Evolutionary conservation across 257 asterid species (phyloP), one percentile per base, ranked within the genome.

Genomic region (Marsdenia floribunda): DNA sequence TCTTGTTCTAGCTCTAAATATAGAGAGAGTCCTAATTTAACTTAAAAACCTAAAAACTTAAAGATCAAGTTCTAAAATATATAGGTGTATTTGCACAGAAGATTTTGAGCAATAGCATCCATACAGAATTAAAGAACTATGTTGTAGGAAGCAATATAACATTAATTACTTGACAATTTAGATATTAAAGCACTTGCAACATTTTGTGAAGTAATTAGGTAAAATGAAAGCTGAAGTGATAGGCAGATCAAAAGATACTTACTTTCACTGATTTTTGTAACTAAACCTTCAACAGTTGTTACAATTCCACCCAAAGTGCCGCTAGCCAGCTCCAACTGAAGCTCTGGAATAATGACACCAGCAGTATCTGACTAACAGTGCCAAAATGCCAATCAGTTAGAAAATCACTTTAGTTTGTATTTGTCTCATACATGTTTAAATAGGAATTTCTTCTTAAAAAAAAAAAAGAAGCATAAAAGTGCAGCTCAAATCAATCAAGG

Each of bases 231-330:
- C 59, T 52, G 37, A 60, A 67, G 22, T 14, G 38, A 35, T 24
- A 54, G 61, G 61, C 26, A 53, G 50, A 35, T 24, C 40, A 29
- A 44, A 68, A 26, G 42, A 65, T 13, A 82, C 97, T 83, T 80
- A 92, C 99, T 92, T 81, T 90, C 98, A 81, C 96, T 82, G 64
- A 95, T 89, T 79, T 88, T 86, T 67, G 98, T 81, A 70, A 95
- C 82, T 84, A 95, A 85, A 72, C 99, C 98, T 88, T 95, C 99
- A 55, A 95, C 85, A 16, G 99, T 95, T 5, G 98, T 95, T 58
- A 95, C 96, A 73, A 92, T 82, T 69, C 99, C 99, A 68, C 99
- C 99, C 81, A 95, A 82, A 44, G 97, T 91, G 74, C 99, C 99
- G 75, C 91, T 84, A 14, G 88, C 38, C 79, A 95, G 87, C 83